Percentiles rank a stretch among this genome's conserved stretches.
phyloP scores from a whole-genome alignment of 2,329 filamentous ascomycete species.

The Myriangium duriaei region DNA sequence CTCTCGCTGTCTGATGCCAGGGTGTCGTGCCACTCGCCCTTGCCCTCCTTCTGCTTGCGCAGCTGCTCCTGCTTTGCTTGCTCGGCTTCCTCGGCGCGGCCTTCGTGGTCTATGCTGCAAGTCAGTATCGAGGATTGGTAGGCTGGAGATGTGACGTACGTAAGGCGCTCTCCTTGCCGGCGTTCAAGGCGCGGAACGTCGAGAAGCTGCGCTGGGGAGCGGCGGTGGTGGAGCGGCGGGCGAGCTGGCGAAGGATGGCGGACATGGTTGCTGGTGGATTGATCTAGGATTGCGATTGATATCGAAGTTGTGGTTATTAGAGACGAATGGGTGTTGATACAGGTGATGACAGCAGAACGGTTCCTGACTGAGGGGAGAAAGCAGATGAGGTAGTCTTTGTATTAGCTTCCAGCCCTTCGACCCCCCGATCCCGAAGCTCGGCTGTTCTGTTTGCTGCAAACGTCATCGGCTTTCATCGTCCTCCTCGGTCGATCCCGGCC shows the following conservation, averaged over 20 bases:
- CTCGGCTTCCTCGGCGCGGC: conserved; percentile 33
- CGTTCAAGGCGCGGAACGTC: conserved; percentile 23
- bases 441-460: no score
- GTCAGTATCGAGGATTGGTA: neutral
- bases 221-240: conserved; percentile 19
- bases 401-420: no score
- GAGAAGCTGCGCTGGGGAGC: conserved; percentile 23
- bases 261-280: conserved; percentile 10
- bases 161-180: conserved; percentile 33
- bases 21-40: conserved; percentile 64
- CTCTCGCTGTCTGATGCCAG: conserved; percentile 71
- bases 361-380: no score
- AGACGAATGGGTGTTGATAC: no score
- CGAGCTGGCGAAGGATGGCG: conserved; percentile 14
- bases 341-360: no score
- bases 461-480: no score
- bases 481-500: no score
- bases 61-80: conserved; percentile 50
- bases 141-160: conserved; percentile 22
- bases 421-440: no score
- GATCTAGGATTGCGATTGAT: neutral
- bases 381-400: no score
- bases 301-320: neutral
- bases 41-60: conserved; percentile 41
- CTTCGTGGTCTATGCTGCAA: conserved; percentile 27